Evolutionary conservation across 257 asterid species (phyloP).

Genomic region (Euphrasia confusa): DNA sequence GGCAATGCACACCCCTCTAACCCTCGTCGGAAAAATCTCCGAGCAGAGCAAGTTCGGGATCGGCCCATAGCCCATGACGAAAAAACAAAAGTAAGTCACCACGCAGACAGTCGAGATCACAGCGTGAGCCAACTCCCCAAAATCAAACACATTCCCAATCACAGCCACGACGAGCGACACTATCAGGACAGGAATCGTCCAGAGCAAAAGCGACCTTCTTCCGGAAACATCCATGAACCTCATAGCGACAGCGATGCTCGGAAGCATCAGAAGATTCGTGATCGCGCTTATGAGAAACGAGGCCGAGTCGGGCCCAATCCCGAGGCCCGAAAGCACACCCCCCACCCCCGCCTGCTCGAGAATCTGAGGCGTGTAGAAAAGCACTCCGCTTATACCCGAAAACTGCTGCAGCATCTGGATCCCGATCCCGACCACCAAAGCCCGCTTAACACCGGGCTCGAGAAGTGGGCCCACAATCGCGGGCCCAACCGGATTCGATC

Average conservation of each 20-base stretch:
- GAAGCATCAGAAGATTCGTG: slow-evolving; percentile 68
- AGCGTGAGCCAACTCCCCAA: slow-evolving; percentile 51
- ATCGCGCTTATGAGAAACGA: slow-evolving; percentile 65
- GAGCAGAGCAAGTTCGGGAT: slow-evolving; percentile 68
- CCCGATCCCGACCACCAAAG: slow-evolving; percentile 50
- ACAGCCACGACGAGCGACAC: slow-evolving; percentile 49
- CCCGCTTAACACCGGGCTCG: slow-evolving; percentile 56
- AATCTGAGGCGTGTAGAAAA: slow-evolving; percentile 80
- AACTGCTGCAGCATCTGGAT: slow-evolving; percentile 60
- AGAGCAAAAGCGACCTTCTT: slow-evolving; percentile 64
- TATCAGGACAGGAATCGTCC: slow-evolving; percentile 59
- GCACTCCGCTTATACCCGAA: slow-evolving; percentile 67
- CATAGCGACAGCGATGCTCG: slow-evolving; percentile 65
- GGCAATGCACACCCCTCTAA: slow-evolving; percentile 73
- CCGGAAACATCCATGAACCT: slow-evolving; percentile 72
- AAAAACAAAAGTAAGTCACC: slow-evolving; percentile 60
- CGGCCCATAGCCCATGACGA: slow-evolving; percentile 74
- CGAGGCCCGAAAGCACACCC: slow-evolving; percentile 57
- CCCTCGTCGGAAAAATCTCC: slow-evolving; percentile 68
- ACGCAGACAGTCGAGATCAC: slow-evolving; percentile 59
- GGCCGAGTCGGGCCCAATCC: slow-evolving; percentile 58
- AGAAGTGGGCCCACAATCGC: slow-evolving; percentile 50
- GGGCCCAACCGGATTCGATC: slow-evolving; percentile 44
- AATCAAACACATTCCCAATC: slow-evolving; percentile 44
- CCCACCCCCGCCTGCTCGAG: slow-evolving; percentile 74